These are phyloP conservation scores for Posidonia oceanica DNA, from an alignment of 116 monocot species.

Conservation along the genomic window DNA sequence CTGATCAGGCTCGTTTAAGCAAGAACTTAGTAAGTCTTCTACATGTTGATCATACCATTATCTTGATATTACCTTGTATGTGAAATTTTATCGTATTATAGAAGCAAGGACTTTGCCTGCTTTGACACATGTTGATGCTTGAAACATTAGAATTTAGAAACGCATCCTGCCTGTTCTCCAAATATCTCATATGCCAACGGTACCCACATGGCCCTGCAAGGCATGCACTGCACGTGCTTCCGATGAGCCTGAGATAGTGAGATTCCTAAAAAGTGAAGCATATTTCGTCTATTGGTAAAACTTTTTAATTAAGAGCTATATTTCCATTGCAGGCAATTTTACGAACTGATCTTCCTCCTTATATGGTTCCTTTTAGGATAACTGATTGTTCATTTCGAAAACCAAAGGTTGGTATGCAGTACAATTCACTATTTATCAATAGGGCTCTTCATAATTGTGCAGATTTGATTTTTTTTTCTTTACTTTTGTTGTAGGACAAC, in stretches of 20 bases:
- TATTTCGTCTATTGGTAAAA: no score
- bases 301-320: no score
- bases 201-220: no score
- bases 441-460: no score
- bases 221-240: no score
- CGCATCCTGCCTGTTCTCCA: no score
- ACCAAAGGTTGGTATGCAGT: conserved; percentile 43
- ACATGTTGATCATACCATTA: not conserved
- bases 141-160: no score
- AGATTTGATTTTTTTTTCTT: not conserved
- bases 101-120: not conserved
- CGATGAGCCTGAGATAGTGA: no score
- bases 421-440: not conserved
- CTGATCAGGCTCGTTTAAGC: conserved; percentile 58
- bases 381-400: conserved; percentile 54
- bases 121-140: no score
- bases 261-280: no score
- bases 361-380: conserved; percentile 74
- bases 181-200: no score
- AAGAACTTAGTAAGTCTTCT: conserved; percentile 62
- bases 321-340: conserved; percentile 41
- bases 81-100: not conserved
- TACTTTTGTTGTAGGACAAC: conserved; percentile 35
- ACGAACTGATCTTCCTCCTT: conserved; percentile 73
- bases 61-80: not conserved